Base-by-base conservation (phyloP, 1,139 yeast species). In the Magnusiomyces suaveolens region DNA sequence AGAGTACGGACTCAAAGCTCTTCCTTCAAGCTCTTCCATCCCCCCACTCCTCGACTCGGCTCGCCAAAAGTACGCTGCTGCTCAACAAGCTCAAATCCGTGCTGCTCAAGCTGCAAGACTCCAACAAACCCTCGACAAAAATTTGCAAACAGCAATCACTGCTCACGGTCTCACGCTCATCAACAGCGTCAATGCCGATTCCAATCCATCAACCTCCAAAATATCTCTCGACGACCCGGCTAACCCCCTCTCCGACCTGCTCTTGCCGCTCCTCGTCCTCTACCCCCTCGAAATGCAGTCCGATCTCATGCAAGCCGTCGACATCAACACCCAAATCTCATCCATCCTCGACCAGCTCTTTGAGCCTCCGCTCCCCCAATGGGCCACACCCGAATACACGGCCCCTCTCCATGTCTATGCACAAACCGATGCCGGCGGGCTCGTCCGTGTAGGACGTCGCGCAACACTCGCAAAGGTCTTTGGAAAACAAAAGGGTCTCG, bases 271-370 rank as follows among this genome's bases (percentile, higher is more conserved):
- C 0, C 75, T 86, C 73, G 74, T 89, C 18, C 69, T 90, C 57
- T 92, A 89, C 63, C 97, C 97, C 16, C 79, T 92, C 2, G 82
- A 81, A 8, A 86, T 85, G 66, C 95, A 87, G 66, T 87, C 90
- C 61, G 97, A 90, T 67, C 83, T 83, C 62, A 73, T 90, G 43
- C 87, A 83, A 4, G 83, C 83, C 58, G 78, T 64, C 52, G 84
- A 84, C 57, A 76, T 86, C 16, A 95, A 87, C 64, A 79, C 92
- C 0, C 81, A 72, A 4, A 59, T 58, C 4, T 50, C 43, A 43
- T 68, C 64, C 8, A 60, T 64, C 36, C 53, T 73, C 0, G 60
- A 60, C 72, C 62, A 66, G 77, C 62, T 79, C 80, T 79, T 52
- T 89, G 89, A 85, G 87, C 84, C 65, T 52, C 52, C 16, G 62